phyloP scores from a whole-genome alignment of 2,329 filamentous ascomycete species.

The Alternaria angustiovoidea region DNA sequence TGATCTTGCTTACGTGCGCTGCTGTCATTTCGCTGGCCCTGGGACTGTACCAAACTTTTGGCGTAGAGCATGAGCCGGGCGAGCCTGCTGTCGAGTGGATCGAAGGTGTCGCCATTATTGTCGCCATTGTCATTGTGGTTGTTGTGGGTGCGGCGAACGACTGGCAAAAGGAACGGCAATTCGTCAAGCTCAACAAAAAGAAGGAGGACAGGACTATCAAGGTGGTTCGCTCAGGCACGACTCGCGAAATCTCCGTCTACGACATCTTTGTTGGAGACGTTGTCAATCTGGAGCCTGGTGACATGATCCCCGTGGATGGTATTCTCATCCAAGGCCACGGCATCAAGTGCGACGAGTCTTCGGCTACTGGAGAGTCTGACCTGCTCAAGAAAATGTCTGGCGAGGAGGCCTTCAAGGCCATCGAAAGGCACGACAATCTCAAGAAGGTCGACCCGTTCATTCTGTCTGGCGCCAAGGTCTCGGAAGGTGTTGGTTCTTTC shows the following conservation, averaged over 20 bases:
- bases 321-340: constrained; percentile 72
- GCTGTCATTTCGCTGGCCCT: constrained; percentile 77
- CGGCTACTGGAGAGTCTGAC: constrained; percentile 77
- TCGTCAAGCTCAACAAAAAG: constrained; percentile 80
- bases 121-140: constrained; percentile 78
- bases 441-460: constrained; percentile 83
- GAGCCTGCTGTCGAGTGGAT: constrained; percentile 76
- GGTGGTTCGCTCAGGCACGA: constrained; percentile 76
- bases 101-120: constrained; percentile 80
- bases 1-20: constrained; percentile 62
- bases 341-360: constrained; percentile 76
- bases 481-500: constrained; percentile 78
- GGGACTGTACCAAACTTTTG: constrained; percentile 76
- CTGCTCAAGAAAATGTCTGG: constrained; percentile 72
- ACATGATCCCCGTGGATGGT: constrained; percentile 75
- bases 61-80: constrained; percentile 61
- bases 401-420: constrained; percentile 71
- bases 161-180: constrained; percentile 83
- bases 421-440: constrained; percentile 67
- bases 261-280: constrained; percentile 75
- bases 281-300: constrained; percentile 74
- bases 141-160: constrained; percentile 80
- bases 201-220: constrained; percentile 80
- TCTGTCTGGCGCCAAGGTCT: constrained; percentile 83
- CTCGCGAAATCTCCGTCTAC: constrained; percentile 69